Base-by-base conservation (phyloP, 2,329 filamentous ascomycete species). In the Paramyrothecium roridum region DNA sequence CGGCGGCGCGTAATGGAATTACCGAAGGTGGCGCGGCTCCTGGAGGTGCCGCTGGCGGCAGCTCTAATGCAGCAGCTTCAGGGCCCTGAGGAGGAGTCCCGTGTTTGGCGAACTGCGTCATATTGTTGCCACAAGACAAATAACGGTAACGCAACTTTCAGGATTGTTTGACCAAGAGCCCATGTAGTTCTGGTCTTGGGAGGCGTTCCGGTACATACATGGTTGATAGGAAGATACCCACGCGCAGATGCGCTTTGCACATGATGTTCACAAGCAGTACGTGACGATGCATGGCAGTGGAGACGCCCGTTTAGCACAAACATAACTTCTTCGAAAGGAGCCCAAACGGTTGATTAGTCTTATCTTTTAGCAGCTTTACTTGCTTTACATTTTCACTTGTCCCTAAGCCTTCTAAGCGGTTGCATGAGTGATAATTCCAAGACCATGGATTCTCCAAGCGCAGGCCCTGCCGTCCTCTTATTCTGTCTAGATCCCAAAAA, bases 1-100 rank as follows among this genome's bases (percentile, higher is more conserved):
- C 57, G 2, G 58, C 57, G 4, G 50, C 59, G 50, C 56, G 53
- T 48, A 62, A 62, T 22, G 61, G 61, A 2, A 48, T 40, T 4
- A 43, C 48, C 30, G 21, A 33, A 7, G 37, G 43, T 11, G 52
- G 53, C 7, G 54, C 43, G 1, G 21, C 52, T 16, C 12, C 52
- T 7, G 34, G 46, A 19, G 48, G 52, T 10, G 53, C 53, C 2
- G 54, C 54, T 48, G 52, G 26, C 4, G 6, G 37, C 37, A 19
- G 37, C 37, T 43, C 55, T 40, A 46, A 61, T 20, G 47, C 54
- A 1, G 55, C 58, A 8, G 57, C 56, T 26, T 50, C 55, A 45
- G 48, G 52, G 11, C 47, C 54, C 50, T 63, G 50, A 57, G 34
- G 3, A 10, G 30, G 34, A 4, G 33, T 26, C 26, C 48, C 16